Evolutionary conservation across 2,329 filamentous ascomycete species (phyloP), one percentile per base, ranked within the genome.

Genomic region (Pseudogymnoascus sp.): DNA sequence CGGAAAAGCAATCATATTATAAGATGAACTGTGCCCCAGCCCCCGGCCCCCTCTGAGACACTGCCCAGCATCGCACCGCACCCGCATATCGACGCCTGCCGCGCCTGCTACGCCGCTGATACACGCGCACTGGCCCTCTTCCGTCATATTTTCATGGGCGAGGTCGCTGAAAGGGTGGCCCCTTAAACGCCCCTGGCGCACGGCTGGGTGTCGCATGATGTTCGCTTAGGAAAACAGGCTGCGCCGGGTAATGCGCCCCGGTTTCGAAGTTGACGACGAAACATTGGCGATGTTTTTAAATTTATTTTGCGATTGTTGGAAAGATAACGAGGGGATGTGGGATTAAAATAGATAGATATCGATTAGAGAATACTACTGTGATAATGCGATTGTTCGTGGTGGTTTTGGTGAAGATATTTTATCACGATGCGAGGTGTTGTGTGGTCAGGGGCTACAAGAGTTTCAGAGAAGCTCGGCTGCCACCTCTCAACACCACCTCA

Each of bases 161-260:
- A 55, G 48, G 48, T n/a, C 48, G 48, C 48, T 55, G 29, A 18
- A 55, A 15, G 21, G 48, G 29, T n/a, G 48, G 48, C 48, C 48
- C 48, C 48, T 55, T 55, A 55, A 33, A 55, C 48, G 29, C 48
- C 48, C 48, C 48, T 55, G 48, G 48, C 48, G 48, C 48, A 55
- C 48, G 48, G 29, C 29, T 55, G 29, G 4, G 45, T 52, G 48
- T 55, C 48, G 48, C 48, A 55, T 55, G 29, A 55, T n/a, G 15
- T 18, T 55, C 48, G 48, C 48, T 55, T 55, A 55, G 29, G 48
- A 15, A 35, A 12, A 9, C 29, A 55, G 29, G 15, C 29, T 33
- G 9, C 48, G 48, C 48, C 29, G 48, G 48, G 48, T 55, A 55
- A 55, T 55, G 15, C 29, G 48, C 29, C 48, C 48, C 48, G 29